Evolutionary conservation across 2,329 filamentous ascomycete genomes (phyloP).

Genomic region (Nigrograna mackinnonii): DNA sequence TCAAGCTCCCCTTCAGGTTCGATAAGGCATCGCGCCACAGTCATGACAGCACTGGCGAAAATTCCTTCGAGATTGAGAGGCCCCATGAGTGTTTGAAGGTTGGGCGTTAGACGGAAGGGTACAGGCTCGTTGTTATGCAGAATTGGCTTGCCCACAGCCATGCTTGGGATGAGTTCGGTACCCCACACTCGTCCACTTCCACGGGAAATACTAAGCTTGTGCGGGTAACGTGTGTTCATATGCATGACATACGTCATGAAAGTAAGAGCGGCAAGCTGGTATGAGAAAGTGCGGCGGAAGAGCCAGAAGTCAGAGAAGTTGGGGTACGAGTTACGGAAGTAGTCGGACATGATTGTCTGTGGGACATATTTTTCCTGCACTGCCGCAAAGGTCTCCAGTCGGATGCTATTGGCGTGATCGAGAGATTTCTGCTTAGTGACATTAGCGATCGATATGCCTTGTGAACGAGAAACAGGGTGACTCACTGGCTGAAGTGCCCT

Average conservation of each 20-base stretch:
- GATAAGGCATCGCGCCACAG: conserved; percentile 89
- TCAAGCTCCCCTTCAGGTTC: conserved; percentile 84
- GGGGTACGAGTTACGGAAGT: conserved; percentile 86
- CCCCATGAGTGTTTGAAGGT: conserved; percentile 94
- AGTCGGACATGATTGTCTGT: conserved; percentile 78
- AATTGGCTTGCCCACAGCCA: conserved; percentile 81
- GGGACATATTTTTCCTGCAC: conserved; percentile 95
- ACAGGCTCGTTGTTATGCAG: conserved; percentile 96
- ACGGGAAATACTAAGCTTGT: conserved; percentile 91
- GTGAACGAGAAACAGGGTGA: conserved; percentile 9
- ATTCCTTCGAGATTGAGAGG: conserved; percentile 95
- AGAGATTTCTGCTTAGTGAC: conserved; percentile 64
- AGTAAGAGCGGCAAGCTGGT: conserved; percentile 90
- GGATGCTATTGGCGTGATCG: conserved; percentile 72
- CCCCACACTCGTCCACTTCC: conserved; percentile 94
- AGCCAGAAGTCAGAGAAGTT: conserved; percentile 96
- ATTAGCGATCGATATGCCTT: conserved; percentile 13
- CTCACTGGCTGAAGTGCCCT: conserved; percentile 61
- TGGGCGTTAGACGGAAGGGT: conserved; percentile 95
- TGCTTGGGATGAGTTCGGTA: conserved; percentile 87
- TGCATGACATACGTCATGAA: conserved; percentile 99
- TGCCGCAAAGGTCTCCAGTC: conserved; percentile 89
- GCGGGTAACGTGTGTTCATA: conserved; percentile 94
- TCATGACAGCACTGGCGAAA: conserved; percentile 94
- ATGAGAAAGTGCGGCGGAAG: conserved; percentile 95